Evolutionary conservation across 2,329 filamentous ascomycete genomes (phyloP), one percentile per base, ranked within the genome.

Genomic region (Herpotrichia juniperi): DNA sequence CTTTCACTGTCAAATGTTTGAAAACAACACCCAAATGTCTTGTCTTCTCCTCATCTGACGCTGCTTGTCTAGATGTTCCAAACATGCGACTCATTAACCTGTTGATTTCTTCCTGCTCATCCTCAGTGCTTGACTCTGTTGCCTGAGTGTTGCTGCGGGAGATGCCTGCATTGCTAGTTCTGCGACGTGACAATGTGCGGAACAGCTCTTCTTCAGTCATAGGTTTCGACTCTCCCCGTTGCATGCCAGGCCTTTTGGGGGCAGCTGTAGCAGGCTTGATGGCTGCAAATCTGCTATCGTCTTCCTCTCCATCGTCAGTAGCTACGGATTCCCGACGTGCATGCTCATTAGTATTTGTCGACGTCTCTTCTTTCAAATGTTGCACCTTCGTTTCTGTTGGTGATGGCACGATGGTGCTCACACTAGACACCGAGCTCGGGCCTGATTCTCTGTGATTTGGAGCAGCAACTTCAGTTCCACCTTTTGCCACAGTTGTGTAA

Each of bases 31-130:
- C 87, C 2, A 88, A 79, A 65, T 90, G 87, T 19, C 87, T 77
- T 0, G 86, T 88, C 66, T 88, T 84, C 60, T 89, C 87, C 55
- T 88, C 87, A 54, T 89, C 83, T 1, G 85, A 88, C n/a, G 83
- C 76, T 39, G 82, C 79, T 58, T 87, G 86, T 5, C 88, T 79
- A 17, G 82, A 82, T 28, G 79, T 75, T 5, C 88, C 88, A 62
- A 90, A 91, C 81, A 91, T 88, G 2, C 83, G 83, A 0, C 86
- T 89, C 77, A 91, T 85, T 32, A 90, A 73, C 10, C 78, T 76
- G 45, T 86, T 79, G 26, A 87, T 82, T 61, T 86, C 83, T n/a
- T 77, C 76, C 42, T 76, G 75, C 40, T 79, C 79, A 4, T 77
- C 72, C 14, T 59, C 46, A 19, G 55, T 64, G 32, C 46, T 56